Evolutionary conservation across 352 stramenopile species (phyloP).

Genomic region (Globisporangium uncinulatum): DNA sequence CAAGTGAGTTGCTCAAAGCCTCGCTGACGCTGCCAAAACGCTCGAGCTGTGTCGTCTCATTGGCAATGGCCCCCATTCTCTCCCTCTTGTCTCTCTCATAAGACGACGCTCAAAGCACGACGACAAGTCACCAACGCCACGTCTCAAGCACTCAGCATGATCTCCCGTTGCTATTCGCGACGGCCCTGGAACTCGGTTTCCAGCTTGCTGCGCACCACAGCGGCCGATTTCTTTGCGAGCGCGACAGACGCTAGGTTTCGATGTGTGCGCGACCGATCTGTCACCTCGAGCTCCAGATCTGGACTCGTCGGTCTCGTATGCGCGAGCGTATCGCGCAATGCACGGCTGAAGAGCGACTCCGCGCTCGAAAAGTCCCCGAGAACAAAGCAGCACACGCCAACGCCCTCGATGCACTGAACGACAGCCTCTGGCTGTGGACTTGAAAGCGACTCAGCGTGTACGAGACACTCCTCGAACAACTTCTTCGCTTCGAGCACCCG

Average conservation of each 20-base stretch:
- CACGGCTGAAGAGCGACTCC: conserved; percentile 34
- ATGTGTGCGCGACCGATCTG: conserved; percentile 30
- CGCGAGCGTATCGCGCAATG: conserved; percentile 14
- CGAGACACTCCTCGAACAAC: conserved; percentile 32
- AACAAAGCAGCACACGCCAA: conserved; percentile 56
- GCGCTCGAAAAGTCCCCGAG: conserved; percentile 36
- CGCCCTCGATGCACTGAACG: conserved; percentile 31
- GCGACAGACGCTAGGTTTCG: conserved; percentile 62
- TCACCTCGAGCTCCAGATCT: background rate
- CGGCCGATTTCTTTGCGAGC: conserved; percentile 22
- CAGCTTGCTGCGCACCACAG: conserved; percentile 6
- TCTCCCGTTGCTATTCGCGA: background rate
- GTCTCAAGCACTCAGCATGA: background rate
- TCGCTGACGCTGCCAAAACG: too few relatives aligned
- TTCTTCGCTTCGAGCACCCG: conserved; percentile 27
- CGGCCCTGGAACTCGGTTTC: background rate
- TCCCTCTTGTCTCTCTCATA: too few relatives aligned
- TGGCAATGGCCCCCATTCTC: too few relatives aligned
- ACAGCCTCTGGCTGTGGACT: conserved; percentile 15
- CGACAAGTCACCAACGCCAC: background rate
- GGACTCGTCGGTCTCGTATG: background rate
- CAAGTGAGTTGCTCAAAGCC: too few relatives aligned
- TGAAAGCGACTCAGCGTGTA: conserved; percentile 20
- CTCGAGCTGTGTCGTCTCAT: too few relatives aligned
- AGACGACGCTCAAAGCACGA: too few relatives aligned